Base-by-base conservation (phyloP, 805 yeast species). In the Lachancea quebecensis region DNA sequence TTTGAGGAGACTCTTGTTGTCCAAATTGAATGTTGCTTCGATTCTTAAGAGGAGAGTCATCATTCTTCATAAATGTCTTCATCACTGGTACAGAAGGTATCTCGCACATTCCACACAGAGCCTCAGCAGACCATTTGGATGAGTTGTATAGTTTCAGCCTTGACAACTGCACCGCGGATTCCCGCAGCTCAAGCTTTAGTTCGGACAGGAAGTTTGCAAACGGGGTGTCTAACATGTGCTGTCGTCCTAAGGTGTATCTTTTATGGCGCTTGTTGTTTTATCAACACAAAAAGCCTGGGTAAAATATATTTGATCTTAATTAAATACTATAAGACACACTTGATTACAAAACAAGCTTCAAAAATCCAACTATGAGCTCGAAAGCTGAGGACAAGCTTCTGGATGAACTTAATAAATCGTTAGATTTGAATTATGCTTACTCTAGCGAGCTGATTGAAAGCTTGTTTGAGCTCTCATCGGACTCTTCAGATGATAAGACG, bases 41-140 rank as follows among this genome's bases (percentile, higher is more conserved):
- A 40, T 43, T 49, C 29, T 51, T 42, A 30, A 54, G 28, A 2
- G 60, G 60, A 3, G 60, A 54, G 29, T 53, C 65, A 39, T 57
- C 55, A 2, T 44, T 56, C 15, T 54, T 60, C 12, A 47, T 48
- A 14, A 44, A 44, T 12, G 12, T 21, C 14, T 39, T 39, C 17
- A 38, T 41, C 12, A 46, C 46, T 9, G 31, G 32, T 10, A 41
- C 18, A 8, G 29, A 36, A 14, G 46, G 35, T 29, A 47, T 27
- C 14, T 52, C 57, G 11, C 44, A 50, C 50, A 85, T 65, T 0
- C 91, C 95, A 54, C 73, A 74, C 16, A 84, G 67, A 1, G 95
- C 95, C 56, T 88, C 96, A 2, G 87, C 81, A 1, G 81, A 72
- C 95, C 95, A 89, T 67, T 86, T 86, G 3, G 95, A 78, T 0